Evolutionary conservation across 371 early-diverging fungal genomes (phyloP), one percentile per base, ranked within the genome.

Genomic region (Mortierella sp.): DNA sequence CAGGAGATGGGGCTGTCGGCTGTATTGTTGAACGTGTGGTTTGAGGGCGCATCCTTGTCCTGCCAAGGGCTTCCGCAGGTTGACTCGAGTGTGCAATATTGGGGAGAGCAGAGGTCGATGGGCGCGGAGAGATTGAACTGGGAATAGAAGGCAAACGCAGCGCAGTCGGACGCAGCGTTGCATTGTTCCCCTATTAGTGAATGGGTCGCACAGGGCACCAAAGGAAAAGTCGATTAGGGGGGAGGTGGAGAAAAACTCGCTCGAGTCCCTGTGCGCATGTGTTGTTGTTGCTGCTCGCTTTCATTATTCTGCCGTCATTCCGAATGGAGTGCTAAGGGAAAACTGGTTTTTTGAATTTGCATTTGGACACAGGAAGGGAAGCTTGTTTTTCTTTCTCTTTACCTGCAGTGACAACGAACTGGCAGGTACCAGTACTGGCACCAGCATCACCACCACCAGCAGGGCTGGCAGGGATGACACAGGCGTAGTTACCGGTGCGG

Each of bases 61-160:
- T 88, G 87, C 91, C 91, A 91, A 26, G 90, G 89, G 40, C 91
- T 89, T 37, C 88, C 90, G 80, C 94, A 93, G 0, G 87, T 87
- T 14, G 92, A 91, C 48, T 91, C 92, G 26, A 92, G 80, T 13
- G 92, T 93, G 83, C 93, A 93, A 67, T 86, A 88, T 11, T 81
- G 70, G 1, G 92, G 89, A 1, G 87, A 83, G 79, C 94, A 94
- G 71, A 93, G 75, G 34, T 82, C 79, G 54, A n/a, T 59, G 37
- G 87, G 87, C 69, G 54, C 34, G 14, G 81, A 79, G 48, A 80
- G 54, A 74, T 80, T 83, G n/a, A 77, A 54, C 43, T 87, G 82
- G 2, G 78, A 40, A 28, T 86, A 87, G 73, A 85, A 90, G 51
- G 89, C 88, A 77, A 86, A 93, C n/a, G 91, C 89, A 48, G 92